Evolutionary conservation across 75 land plant genomes (phyloP).

Genomic region (Selaginella tamariscina): DNA sequence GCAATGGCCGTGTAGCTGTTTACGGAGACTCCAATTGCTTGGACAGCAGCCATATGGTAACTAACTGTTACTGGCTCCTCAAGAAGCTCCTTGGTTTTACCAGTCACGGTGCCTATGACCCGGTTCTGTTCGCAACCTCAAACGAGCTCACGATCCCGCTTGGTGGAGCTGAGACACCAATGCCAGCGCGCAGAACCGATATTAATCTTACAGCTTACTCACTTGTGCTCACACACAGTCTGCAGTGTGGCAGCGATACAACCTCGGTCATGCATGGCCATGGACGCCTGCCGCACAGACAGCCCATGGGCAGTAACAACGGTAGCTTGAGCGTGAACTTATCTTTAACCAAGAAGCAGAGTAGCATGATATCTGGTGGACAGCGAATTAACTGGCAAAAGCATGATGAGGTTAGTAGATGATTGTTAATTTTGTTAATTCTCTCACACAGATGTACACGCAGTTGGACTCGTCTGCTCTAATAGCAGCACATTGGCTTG

Average conservation of each 20-base stretch:
- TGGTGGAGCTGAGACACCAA: slow-evolving; percentile 23
- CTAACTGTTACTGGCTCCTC: slow-evolving; percentile 90
- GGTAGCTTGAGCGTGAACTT: slow-evolving; percentile 4
- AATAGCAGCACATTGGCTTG: slow-evolving; percentile 60
- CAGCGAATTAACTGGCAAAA: slow-evolving; percentile 10
- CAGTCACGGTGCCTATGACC: slow-evolving; percentile 44
- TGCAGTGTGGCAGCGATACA: slow-evolving; percentile 61
- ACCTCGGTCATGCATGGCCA: slow-evolving; percentile 70
- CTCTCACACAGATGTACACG: neutral
- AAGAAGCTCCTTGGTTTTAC: slow-evolving; percentile 76
- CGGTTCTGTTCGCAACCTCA: slow-evolving; percentile 63
- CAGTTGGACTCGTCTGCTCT: slow-evolving; percentile 64
- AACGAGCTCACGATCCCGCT: slow-evolving; percentile 36
- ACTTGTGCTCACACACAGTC: slow-evolving; percentile 52
- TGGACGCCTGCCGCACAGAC: slow-evolving; percentile 28
- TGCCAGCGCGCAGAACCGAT: slow-evolving; percentile 76
- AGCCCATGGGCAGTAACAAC: slow-evolving; percentile 16
- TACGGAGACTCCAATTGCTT: slow-evolving; percentile 98
- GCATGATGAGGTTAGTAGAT: slow-evolving; percentile 17
- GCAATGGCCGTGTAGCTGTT: slow-evolving; percentile 66
- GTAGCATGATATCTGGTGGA: neutral
- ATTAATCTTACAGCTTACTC: slow-evolving; percentile 79
- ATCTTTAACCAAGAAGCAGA: neutral
- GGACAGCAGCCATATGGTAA: slow-evolving; percentile 97
- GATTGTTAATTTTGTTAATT: neutral